Conservation (phyloP, 2,329 filamentous ascomycete genomes). For the Cyphellophora europaea region DNA sequence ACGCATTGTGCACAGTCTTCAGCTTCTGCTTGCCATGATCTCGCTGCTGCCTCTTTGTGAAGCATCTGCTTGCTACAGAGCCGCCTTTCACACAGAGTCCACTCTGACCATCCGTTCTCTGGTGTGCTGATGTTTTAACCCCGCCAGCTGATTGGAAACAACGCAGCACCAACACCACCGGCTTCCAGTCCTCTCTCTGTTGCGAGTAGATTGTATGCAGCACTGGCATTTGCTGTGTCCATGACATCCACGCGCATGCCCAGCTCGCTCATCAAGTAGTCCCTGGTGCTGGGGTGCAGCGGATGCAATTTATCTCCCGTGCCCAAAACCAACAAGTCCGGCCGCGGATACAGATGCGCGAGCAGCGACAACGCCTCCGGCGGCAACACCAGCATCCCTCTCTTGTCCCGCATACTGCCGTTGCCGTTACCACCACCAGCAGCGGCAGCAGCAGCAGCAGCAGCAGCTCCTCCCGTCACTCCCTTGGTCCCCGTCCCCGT, state of each 20-base stretch:
- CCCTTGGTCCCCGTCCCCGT: not conserved
- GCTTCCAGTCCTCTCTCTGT: constrained; percentile 69
- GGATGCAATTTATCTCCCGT: constrained; percentile 68
- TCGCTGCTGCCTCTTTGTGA: too few species aligned
- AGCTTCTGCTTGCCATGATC: too few species aligned
- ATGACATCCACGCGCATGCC: constrained; percentile 81
- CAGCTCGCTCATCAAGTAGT: constrained; percentile 54
- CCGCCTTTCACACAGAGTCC: too few species aligned
- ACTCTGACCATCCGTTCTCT: too few species aligned
- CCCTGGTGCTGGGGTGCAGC: constrained; percentile 64
- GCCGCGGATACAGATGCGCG: constrained; percentile 16
- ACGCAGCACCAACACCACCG: constrained; percentile 71
- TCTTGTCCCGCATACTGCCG: constrained; percentile 5
- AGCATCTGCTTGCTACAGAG: too few species aligned
- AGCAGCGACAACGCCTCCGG: constrained; percentile 10
- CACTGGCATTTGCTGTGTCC: constrained; percentile 87
- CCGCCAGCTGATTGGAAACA: too few species aligned
- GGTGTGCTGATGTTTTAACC: too few species aligned
- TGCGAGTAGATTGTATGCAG: constrained; percentile 91
- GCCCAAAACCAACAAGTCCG: constrained; percentile 84
- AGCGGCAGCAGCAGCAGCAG: too few species aligned
- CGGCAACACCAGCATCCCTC: constrained; percentile 10
- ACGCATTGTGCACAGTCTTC: too few species aligned
- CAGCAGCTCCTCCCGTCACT: not conserved
- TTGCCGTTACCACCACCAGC: too few species aligned